A percentile compares a stretch with the other conserved stretches of the same genome.
phyloP scores from a whole-genome alignment of 768 basidiomycete genomes.

The Leccinum olivaceopallidum region DNA sequence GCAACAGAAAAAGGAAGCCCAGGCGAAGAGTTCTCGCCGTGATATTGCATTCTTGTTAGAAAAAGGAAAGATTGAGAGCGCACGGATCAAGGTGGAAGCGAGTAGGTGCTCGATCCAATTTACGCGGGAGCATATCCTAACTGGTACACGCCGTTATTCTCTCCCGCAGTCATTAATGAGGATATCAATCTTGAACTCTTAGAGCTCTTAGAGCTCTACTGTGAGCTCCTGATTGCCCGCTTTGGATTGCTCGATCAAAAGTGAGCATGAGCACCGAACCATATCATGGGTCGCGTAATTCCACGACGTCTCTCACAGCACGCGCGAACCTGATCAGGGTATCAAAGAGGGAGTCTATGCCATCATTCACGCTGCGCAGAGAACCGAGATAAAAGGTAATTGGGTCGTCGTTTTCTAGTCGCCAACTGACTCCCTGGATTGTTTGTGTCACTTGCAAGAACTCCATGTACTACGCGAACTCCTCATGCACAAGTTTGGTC shows the following conservation, averaged over 20 bases:
- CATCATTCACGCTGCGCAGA: slow-evolving; percentile 88
- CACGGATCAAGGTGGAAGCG: slow-evolving; percentile 82
- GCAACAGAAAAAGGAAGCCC: slow-evolving; percentile 91
- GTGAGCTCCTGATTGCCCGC: slow-evolving; percentile 88
- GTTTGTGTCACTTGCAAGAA: slow-evolving; percentile 46
- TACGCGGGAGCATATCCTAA: slow-evolving; percentile 6
- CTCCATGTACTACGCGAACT: slow-evolving; percentile 90
- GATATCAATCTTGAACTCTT: slow-evolving; percentile 85
- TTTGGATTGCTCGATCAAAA: slow-evolving; percentile 90
- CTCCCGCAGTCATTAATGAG: slow-evolving; percentile 69
- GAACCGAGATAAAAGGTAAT: slow-evolving; percentile 86
- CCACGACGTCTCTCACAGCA: slow-evolving; percentile 39
- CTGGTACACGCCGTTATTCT: slow-evolving; percentile 15
- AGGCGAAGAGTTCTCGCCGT: slow-evolving; percentile 69
- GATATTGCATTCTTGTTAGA: slow-evolving; percentile 84
- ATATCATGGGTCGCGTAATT: slow-evolving; percentile 8
- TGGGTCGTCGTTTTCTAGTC: background rate
- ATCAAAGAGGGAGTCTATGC: slow-evolving; percentile 84
- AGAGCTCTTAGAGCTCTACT: slow-evolving; percentile 92
- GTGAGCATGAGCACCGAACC: slow-evolving; percentile 43
- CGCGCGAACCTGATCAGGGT: slow-evolving; percentile 84
- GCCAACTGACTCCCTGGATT: slow-evolving; percentile 3
- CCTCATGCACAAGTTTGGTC: slow-evolving; percentile 94
- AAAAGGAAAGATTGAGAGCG: slow-evolving; percentile 79
- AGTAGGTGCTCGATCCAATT: slow-evolving; percentile 45